These are phyloP conservation scores for Neurospora discreta DNA, from an alignment of 495 filamentous ascomycete genomes.

Conservation along the genomic window DNA sequence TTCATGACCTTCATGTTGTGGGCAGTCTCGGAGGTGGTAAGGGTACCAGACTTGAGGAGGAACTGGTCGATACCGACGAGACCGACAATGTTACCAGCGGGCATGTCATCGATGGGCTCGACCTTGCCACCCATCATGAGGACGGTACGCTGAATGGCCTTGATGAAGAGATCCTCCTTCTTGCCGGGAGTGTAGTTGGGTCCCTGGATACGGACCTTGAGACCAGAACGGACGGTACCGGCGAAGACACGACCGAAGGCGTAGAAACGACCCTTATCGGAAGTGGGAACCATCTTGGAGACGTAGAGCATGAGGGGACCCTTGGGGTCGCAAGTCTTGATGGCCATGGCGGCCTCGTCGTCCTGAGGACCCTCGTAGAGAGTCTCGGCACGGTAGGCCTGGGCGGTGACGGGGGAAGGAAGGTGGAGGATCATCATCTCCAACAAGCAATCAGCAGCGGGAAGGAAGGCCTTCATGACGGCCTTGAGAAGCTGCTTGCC, in stretches of 20 bases:
- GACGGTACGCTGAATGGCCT: slow-evolving; percentile 98
- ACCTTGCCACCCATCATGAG: slow-evolving; percentile 99
- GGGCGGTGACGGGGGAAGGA: slow-evolving; percentile 88
- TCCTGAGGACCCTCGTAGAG: slow-evolving; percentile 95
- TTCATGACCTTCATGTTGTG: slow-evolving; percentile 99
- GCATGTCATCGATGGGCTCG: slow-evolving; percentile 98
- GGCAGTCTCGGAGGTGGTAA: slow-evolving; percentile 92
- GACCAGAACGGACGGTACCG: slow-evolving; percentile 90
- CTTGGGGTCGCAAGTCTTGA: slow-evolving; percentile 96
- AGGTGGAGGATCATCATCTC: slow-evolving; percentile 99
- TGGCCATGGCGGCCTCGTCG: slow-evolving; percentile 84
- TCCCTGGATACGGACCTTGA: slow-evolving; percentile 99
- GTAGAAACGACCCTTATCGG: slow-evolving; percentile 99
- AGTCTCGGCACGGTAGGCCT: slow-evolving; percentile 97
- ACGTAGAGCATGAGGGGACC: slow-evolving; percentile 99
- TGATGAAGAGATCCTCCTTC: slow-evolving; percentile 99
- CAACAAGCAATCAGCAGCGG: slow-evolving; percentile 92
- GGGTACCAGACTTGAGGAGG: slow-evolving; percentile 99
- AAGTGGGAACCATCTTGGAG: slow-evolving; percentile 99
- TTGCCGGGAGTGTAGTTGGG: slow-evolving; percentile 96
- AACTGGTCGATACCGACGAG: slow-evolving; percentile 99
- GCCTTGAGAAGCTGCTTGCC: slow-evolving; percentile 96
- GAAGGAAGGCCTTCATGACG: slow-evolving; percentile 96
- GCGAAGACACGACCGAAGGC: slow-evolving; percentile 99
- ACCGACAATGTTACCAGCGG: slow-evolving; percentile 98